Conservation (phyloP, 2,329 filamentous ascomycete species). For the Trichoderma oligosporum region DNA sequence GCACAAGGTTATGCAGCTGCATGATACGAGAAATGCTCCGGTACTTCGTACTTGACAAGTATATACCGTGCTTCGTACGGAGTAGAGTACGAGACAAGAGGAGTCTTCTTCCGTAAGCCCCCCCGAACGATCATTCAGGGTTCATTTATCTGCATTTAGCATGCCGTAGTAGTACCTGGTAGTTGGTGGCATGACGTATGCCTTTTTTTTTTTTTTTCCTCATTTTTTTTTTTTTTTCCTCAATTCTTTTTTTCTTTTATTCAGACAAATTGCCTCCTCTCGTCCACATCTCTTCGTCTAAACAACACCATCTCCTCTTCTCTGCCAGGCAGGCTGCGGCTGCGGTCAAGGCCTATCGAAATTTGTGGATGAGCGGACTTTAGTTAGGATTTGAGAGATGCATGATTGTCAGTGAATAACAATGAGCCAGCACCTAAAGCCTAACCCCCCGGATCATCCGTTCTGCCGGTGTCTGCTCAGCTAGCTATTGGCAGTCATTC, state of each 20-base stretch:
- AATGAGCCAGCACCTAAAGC: no score
- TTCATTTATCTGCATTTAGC: background rate
- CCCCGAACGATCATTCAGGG: background rate
- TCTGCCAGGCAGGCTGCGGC: background rate
- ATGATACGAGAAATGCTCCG: constrained; percentile 1
- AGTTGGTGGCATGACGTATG: constrained; percentile 16
- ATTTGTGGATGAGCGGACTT: no score
- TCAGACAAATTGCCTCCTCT: background rate
- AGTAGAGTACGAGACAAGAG: background rate
- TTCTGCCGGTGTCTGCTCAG: constrained; percentile 1
- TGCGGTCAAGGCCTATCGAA: background rate
- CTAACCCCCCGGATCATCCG: constrained; percentile 19
- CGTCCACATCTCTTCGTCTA: background rate
- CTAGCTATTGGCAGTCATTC: constrained; percentile 4
- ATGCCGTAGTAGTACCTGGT: constrained; percentile 8
- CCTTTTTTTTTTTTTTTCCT: no score
- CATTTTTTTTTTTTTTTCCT: no score
- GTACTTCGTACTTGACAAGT: background rate
- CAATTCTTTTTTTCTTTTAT: background rate
- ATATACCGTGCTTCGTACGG: background rate
- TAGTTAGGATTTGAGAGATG: no score
- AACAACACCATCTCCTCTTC: background rate
- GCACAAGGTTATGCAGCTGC: constrained; percentile 4
- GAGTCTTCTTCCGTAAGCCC: no score
- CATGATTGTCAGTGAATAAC: background rate